Evolutionary conservation across 495 filamentous ascomycete species (phyloP).

Genomic region (Penicillium subrubescens): DNA sequence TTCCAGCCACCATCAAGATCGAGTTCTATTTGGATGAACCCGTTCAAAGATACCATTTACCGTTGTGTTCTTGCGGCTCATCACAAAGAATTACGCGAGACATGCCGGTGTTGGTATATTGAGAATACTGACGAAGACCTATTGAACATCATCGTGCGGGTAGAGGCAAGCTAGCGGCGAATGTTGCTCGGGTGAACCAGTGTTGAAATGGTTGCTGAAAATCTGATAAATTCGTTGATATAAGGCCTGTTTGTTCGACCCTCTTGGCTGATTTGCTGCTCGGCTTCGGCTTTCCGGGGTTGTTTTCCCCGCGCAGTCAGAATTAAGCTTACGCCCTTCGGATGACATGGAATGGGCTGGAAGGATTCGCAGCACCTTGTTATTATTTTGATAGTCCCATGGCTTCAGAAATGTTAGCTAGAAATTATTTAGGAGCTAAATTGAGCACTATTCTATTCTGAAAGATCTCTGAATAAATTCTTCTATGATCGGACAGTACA

Average conservation of each 20-base stretch:
- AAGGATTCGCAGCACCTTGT: not conserved
- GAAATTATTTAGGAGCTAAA: not conserved
- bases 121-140: not conserved
- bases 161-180: not conserved
- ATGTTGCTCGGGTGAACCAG: not conserved
- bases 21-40: not conserved
- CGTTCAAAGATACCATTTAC: not conserved
- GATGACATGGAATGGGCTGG: conserved; percentile 8
- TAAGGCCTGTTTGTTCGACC: not conserved
- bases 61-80: no score
- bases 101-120: not conserved
- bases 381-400: not conserved
- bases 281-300: not conserved
- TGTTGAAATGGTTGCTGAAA: not conserved
- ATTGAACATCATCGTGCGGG: not conserved
- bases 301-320: not conserved
- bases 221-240: not conserved
- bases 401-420: not conserved
- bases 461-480: not conserved
- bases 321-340: conserved; percentile 8
- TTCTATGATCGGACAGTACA: not conserved
- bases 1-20: not conserved
- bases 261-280: not conserved
- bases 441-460: not conserved
- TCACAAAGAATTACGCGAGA: not conserved